Evolutionary conservation across 805 yeast genomes (phyloP), one percentile per base, ranked within the genome.

Genomic region (Pichia deserticola): DNA sequence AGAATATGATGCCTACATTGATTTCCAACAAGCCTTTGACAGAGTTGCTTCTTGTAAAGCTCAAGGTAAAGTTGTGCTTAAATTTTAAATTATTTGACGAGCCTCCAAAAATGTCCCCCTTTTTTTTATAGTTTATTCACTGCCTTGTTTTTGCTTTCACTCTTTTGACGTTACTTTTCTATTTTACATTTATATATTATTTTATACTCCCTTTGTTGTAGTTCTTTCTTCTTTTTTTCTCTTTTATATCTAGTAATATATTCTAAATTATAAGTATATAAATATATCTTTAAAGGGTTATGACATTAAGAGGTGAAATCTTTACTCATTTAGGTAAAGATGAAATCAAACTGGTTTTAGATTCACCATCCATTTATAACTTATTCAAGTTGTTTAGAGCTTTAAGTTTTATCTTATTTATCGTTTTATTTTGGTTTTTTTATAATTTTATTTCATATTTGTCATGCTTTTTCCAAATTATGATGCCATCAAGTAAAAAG

Each of bases 1-100:
- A 5, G 74, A 73, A 35, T 73, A 68, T 52, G 60, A 70, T 13
- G 73, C 82, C 54, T 73, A 68, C 2, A 54, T 56, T 12, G 75
- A 84, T 15, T 77, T 62, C 53, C 54, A 72, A 43, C 60, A 68
- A 8, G 93, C 89, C 1, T 61, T 76, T 42, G 75, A 75, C 8
- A 68, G 68, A 53, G 60, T 84, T 32, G 62, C 61, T 7, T 62
- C 71, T 34, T 75, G 78, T 50, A 68, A 62, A 44, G 81, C 83
- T 7, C 77, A 74, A 49, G 96, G 96, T 36, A 34, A 34, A 34
- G 36, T 34, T 34, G 36, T 34, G 11, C 36, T 34, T 12, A 34
- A 11, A 12, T 34, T 34, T 3, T 34, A 34, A 13, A 11, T 9
- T 9, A 7, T 30, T 30, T 30, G 9, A 30, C 32, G 32, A 30